These are phyloP conservation scores for Cylindrotheca fusiformis DNA, from an alignment of 108 stramenopile species.

Conservation along the genomic window DNA sequence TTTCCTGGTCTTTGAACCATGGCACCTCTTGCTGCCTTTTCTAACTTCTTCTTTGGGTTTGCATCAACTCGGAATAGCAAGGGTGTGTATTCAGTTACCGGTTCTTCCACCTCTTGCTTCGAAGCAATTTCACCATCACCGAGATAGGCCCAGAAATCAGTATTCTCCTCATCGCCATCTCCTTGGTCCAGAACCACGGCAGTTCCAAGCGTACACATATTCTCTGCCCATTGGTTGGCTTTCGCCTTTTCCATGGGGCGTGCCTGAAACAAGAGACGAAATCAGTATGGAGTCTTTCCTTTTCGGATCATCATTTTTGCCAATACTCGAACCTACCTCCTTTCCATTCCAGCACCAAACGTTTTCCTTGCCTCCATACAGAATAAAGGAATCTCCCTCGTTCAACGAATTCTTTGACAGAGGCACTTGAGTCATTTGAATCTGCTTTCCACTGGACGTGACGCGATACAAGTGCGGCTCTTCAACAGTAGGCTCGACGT, in stretches of 20 bases:
- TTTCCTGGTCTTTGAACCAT: slow-evolving; percentile 7
- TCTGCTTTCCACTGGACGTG: slow-evolving; percentile 29
- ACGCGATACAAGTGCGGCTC: slow-evolving; percentile 60
- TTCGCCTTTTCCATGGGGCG: slow-evolving; percentile 19
- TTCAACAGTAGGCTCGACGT: slow-evolving; percentile 64
- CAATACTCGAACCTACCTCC: slow-evolving; percentile 81
- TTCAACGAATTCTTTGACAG: slow-evolving; percentile 60
- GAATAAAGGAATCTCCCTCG: slow-evolving; percentile 82
- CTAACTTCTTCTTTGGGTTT: slow-evolving; percentile 39
- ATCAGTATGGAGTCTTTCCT: slow-evolving; percentile 47
- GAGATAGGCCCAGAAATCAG: slow-evolving; percentile 78
- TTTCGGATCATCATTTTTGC: slow-evolving; percentile 81
- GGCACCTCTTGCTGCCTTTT: slow-evolving; percentile 41
- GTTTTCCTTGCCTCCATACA: slow-evolving; percentile 66
- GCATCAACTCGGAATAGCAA: slow-evolving; percentile 50
- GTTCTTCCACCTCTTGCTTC: slow-evolving; percentile 2
- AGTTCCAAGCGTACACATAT: slow-evolving; percentile 36
- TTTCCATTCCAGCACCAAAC: slow-evolving; percentile 82
- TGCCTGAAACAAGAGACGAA: slow-evolving; percentile 50
- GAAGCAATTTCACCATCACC: slow-evolving; percentile 44
- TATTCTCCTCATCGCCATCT: slow-evolving; percentile 50
- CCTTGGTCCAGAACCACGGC: slow-evolving; percentile 30
- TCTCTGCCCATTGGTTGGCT: slow-evolving; percentile 20
- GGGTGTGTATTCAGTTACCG: slow-evolving; percentile 24
- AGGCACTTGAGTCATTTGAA: slow-evolving; percentile 58